Conservation (phyloP, 78 protist species). For the Monocercomonoides exilis region DNA sequence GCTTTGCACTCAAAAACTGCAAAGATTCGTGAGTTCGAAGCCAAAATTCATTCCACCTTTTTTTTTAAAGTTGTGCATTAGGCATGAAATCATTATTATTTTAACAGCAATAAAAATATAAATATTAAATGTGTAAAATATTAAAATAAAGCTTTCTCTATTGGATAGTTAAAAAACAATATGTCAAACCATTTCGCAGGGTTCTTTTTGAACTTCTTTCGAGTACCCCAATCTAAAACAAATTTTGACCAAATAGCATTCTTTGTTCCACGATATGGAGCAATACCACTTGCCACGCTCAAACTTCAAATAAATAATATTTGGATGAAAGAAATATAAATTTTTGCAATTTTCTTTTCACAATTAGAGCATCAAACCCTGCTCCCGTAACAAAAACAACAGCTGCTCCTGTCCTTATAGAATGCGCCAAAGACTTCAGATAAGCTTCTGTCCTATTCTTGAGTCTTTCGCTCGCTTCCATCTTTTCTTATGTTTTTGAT, state of each 20-base stretch:
- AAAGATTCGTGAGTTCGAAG: conserved; percentile 6
- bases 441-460: background rate
- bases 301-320: background rate
- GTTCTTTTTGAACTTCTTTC: conserved; percentile 17
- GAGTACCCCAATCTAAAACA: conserved; percentile 14
- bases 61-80: background rate
- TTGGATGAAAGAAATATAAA: background rate
- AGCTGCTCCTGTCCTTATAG: background rate
- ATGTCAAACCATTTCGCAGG: conserved; percentile 11
- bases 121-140: background rate
- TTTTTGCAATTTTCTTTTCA: too few species aligned
- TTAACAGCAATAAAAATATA: too few species aligned
- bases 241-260: conserved; percentile 23
- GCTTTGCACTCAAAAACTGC: conserved; percentile 1
- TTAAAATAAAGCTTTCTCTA: background rate
- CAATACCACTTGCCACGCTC: conserved; percentile 9
- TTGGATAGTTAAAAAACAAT: background rate
- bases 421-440: background rate
- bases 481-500: too few species aligned
- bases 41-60: conserved; percentile 28
- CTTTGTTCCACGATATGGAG: conserved; percentile 20
- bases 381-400: conserved; percentile 8
- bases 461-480: too few species aligned
- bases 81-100: too few species aligned
- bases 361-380: background rate